Base-by-base conservation (phyloP, 345 rosid species). In the Murraya paniculata region DNA sequence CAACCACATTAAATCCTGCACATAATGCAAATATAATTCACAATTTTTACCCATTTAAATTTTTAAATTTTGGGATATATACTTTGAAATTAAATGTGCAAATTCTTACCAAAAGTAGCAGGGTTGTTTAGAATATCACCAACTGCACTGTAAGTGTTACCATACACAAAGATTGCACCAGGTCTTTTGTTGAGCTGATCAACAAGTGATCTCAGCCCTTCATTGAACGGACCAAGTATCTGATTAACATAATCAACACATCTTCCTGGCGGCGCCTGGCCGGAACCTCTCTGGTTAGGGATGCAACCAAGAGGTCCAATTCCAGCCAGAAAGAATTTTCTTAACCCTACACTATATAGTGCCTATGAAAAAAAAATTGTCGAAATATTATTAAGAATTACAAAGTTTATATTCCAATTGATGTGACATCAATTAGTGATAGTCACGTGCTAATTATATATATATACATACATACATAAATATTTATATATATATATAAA, bases 291-390 rank as follows among this genome's bases (percentile, higher is more conserved):
- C 74, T 87, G 92, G 80, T 83, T 90, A 6, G 98, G 99, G 77
- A 91, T 91, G 85, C 99, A 97, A 11, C 98, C 99, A 27, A 97
- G 88, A 10, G 91, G 90, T 68, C 86, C 94, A 24, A 93, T 31
- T 21, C 95, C 95, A 22, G 91, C 89, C n/a, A 92, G 38, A 24
- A 86, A 86, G 61, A 93, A 75, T 76, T 90, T 97, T 74, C 98
- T 84, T 3, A 92, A 86, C 56, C 98, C 98, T 27, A 93, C 75
- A 68, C 85, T 88, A 82, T 94, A 87, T 7, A 97, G 79, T 35
- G 92, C 86, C 91, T 91, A 81, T 68, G 58, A 13, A 24, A 39
- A 39, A 21, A 70, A 18, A 16, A 3, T 6, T 0, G n/a, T 16
- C 1, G 14, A 64, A 19, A 2, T 8, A 64, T 62, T 33, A 64